phyloP scores from a whole-genome alignment of 2,329 filamentous ascomycete genomes.

The Zalaria sp. region DNA sequence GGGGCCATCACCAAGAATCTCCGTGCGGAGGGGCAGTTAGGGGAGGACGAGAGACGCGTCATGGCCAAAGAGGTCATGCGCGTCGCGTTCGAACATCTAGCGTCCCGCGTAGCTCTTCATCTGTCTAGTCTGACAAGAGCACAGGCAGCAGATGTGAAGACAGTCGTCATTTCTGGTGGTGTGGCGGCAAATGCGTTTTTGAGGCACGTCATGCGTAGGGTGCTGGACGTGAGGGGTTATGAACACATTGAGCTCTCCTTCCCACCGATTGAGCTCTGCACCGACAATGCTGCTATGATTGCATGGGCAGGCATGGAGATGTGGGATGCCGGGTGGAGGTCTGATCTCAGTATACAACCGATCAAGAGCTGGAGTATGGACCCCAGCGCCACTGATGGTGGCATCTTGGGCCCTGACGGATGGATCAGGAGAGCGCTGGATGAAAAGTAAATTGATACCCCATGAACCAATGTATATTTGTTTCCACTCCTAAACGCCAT shows the following conservation, averaged over 20 bases:
- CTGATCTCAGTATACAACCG: slow-evolving; percentile 44
- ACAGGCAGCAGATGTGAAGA: slow-evolving; percentile 26
- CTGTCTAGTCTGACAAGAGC: slow-evolving; percentile 6
- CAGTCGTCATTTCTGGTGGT: slow-evolving; percentile 75
- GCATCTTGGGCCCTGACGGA: slow-evolving; percentile 45
- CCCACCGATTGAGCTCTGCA: slow-evolving; percentile 68
- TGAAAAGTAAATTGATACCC: too few relatives aligned
- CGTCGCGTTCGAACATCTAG: slow-evolving; percentile 76
- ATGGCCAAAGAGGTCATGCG: slow-evolving; percentile 66
- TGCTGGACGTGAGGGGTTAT: slow-evolving; percentile 54
- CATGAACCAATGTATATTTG: too few relatives aligned
- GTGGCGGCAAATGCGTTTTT: slow-evolving; percentile 79
- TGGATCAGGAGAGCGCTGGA: not conserved
- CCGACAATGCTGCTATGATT: slow-evolving; percentile 96
- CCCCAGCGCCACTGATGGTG: slow-evolving; percentile 42
- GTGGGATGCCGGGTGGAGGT: slow-evolving; percentile 63
- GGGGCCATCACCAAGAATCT: slow-evolving; percentile 16
- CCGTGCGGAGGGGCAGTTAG: slow-evolving; percentile 27
- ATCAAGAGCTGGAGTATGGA: slow-evolving; percentile 65
- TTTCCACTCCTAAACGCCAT: too few relatives aligned
- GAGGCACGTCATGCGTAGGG: slow-evolving; percentile 42
- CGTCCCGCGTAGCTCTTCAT: slow-evolving; percentile 52
- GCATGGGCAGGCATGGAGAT: slow-evolving; percentile 90
- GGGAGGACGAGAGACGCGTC: slow-evolving; percentile 45
- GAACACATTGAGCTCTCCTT: slow-evolving; percentile 47